Evolutionary conservation across 352 stramenopile species (phyloP), one percentile per base, ranked within the genome.

Genomic region (Plasmopara halstedii): DNA sequence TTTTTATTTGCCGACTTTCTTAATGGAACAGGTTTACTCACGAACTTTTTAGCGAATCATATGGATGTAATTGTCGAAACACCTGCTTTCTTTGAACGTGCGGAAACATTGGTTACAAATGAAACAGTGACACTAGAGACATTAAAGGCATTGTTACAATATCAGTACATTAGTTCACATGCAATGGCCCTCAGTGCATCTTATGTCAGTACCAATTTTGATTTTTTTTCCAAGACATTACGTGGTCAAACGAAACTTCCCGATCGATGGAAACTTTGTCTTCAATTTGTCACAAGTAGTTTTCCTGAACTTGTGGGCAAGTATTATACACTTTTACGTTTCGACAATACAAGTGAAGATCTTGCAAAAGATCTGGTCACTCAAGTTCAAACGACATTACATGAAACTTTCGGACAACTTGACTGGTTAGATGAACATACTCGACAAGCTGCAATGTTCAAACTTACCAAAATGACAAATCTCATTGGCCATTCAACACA

Each of bases 381-480:
- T 23, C 70, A 97, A 14, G 62, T 95, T 36, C 45, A 78, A 9
- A 70, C 86, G 21, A 77, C 97, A 57, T 58, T 64, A 31, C 67
- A 80, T 21, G 73, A 82, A 33, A 4, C 31, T 35, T 70, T 97
- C 27, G 74, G 78, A 34, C 80, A 77, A 56, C 69, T 96, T 1
- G 70, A 90, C 19, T 98, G 89, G 88, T 78, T 98, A 33, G 89
- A 90, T 13, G 69, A 88, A 3, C 40, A 47, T 23, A 97, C 91
- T 7, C 73, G 84, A 29, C 41, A 53, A 1, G 65, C 72, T 37
- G 89, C 85, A 1, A 53, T 93, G 38, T 64, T 77, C 26, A 97
- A 97, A 35, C 15, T 35, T 8, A 4, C 1, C 2, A 14, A 7
- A 1, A 35, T 35, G 31, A 35, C 31, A 13, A 35, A 35, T 35